Conservation (phyloP, 1,284 basidiomycete species). For the Clitocybe nebularis region DNA sequence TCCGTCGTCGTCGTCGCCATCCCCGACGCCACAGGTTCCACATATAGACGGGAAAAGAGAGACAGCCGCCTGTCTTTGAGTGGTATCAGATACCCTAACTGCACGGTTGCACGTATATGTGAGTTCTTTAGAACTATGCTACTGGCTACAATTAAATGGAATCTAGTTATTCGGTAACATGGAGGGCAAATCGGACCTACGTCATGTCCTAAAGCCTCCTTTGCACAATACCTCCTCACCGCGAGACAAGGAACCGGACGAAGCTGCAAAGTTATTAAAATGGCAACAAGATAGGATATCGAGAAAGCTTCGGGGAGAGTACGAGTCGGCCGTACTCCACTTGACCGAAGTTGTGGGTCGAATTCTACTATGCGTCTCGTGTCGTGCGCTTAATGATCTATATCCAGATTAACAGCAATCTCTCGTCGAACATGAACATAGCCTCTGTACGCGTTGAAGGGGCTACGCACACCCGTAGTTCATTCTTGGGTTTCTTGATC, state of each 20-base stretch:
- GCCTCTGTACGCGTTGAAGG: conserved; percentile 81
- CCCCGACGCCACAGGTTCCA: too few species aligned
- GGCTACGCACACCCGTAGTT: conserved; percentile 66
- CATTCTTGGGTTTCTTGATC: conserved; percentile 79
- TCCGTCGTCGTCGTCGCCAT: too few species aligned
- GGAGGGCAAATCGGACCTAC: neutral
- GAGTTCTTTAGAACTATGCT: too few species aligned
- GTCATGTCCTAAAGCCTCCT: conserved; percentile 39
- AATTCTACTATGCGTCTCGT: conserved; percentile 4
- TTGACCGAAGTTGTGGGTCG: conserved; percentile 67
- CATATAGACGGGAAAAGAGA: too few species aligned
- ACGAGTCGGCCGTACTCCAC: conserved; percentile 67
- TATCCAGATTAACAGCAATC: conserved; percentile 60
- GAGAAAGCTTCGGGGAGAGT: conserved; percentile 68
- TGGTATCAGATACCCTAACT: too few species aligned
- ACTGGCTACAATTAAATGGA: too few species aligned
- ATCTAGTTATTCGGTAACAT: neutral
- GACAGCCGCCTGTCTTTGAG: too few species aligned
- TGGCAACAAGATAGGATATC: conserved; percentile 74
- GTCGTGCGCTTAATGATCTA: conserved; percentile 2
- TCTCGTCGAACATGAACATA: conserved; percentile 56
- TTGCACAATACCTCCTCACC: conserved; percentile 51
- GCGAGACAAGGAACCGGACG: conserved; percentile 49
- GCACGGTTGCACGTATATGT: too few species aligned
- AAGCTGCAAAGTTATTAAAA: conserved; percentile 51